Evolutionary conservation across 1,284 basidiomycete genomes (phyloP), one percentile per base, ranked within the genome.

Genomic region (Hymenochaete sp.): DNA sequence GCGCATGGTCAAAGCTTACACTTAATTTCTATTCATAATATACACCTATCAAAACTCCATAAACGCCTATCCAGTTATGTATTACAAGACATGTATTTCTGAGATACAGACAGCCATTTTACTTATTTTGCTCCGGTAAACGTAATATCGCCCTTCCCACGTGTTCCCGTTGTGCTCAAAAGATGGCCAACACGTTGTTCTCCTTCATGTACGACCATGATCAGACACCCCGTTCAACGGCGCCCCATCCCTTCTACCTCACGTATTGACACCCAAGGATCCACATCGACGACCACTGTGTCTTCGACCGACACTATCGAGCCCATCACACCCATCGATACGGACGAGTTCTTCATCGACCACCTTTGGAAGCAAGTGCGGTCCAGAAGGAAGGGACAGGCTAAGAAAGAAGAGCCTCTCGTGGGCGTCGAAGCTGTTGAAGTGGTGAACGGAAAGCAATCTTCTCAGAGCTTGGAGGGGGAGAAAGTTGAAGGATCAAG

Each of bases 321-420:
- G 11, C 45, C 45, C 13, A 26, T 42, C 14, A 47, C 45, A 8
- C 45, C 45, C 10, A 10, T 37, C 29, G 45, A 47, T 10, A 33
- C 39, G 11, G 45, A 47, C 21, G 45, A 42, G 18, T 25, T 33
- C 21, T 47, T 47, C 25, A 47, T 47, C 28, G 45, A 42, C 22
- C 39, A 25, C n/a, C 40, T 47, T 16, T 47, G 45, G 45, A 16
- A 47, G 33, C 45, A 42, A 28, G 45, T 47, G 5, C 13, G 21
- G 32, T 19, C 21, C 32, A 35, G 21, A 35, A 35, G 14, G 32
- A 5, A n/a, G 28, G 10, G 28, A 10, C 28, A 28, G 29, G 37
- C 27, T 27, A 41, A 18, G 25, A 35, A 32, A 10, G 18, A 11
- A 8, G 32, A 35, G 21, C 5, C 14, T 31, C 10, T 14, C 32